Evolutionary conservation across 768 basidiomycete species (phyloP), one percentile per base, ranked within the genome.

Genomic region (Mycena olivaceomarginata): DNA sequence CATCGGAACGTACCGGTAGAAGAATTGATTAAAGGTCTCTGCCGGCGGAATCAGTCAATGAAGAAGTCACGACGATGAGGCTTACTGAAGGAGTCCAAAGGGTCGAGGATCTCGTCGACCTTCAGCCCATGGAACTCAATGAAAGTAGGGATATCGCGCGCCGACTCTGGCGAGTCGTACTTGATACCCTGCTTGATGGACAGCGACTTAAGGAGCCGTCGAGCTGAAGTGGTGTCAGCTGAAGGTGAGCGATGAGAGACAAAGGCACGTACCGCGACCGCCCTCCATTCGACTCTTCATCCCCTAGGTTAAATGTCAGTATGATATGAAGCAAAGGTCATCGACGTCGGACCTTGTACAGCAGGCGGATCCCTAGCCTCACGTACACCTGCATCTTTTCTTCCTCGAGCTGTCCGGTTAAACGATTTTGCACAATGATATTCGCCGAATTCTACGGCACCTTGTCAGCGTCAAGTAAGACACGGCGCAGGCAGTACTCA

Each of bases 321-420:
- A 20, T 9, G 22, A 39, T 16, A 62, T 39, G 53, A 12, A 15
- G 6, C 20, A 7, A n/a, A 22, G 7, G 31, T 31, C 51, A 41
- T 13, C 48, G 7, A 20, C 20, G 25, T 81, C 83, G 12, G 77
- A 90, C 93, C 90, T 95, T 96, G 89, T 99, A 99, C 75, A 99
- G 84, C 73, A 99, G 82, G 39, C 98, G 89, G 81, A 99, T 99
- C 3, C 98, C 98, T 18, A 99, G 86, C 51, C 98, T 88, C 0
- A 99, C 97, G 82, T 98, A 99, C 1, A 91, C 90, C 82, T 97
- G 94, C 97, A 99, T 99, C 89, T 99, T 99, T 87, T 99, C 98
- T 86, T 99, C 98, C 82, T 97, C 95, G 73, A 99, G 83, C 83
- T 96, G 95, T 0, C 98, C 98, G 0, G 96, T 97, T 84, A 92